Percentiles rank a stretch among this genome's conserved stretches.
phyloP scores from a whole-genome alignment of 192 early-diverging fungal species.

The Globomyces pollinis-pini region DNA sequence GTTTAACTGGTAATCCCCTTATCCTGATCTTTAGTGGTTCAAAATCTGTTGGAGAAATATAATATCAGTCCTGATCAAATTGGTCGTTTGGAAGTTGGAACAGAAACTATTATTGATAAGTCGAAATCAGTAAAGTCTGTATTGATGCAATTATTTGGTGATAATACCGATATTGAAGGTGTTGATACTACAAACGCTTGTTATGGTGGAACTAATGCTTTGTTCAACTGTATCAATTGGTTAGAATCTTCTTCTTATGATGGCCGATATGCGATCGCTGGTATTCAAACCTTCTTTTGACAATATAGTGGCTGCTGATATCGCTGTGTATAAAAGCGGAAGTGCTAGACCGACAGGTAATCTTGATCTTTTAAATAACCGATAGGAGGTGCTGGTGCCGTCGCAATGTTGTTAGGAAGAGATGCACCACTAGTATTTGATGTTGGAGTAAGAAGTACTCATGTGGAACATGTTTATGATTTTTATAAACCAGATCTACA shows the following conservation, averaged over 20 bases:
- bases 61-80: slow-evolving; percentile 74
- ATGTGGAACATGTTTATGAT: slow-evolving; percentile 97
- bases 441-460: slow-evolving; percentile 73
- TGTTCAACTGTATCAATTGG: slow-evolving; percentile 98
- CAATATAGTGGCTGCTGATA: slow-evolving; percentile 94
- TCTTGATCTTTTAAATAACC: no score
- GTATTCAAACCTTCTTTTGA: no score
- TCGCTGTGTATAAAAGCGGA: slow-evolving; percentile 92
- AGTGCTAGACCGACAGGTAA: slow-evolving; percentile 85
- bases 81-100: slow-evolving; percentile 94
- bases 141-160: slow-evolving; percentile 90
- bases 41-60: slow-evolving; percentile 90
- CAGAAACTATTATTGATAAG: slow-evolving; percentile 99
- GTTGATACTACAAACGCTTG: slow-evolving; percentile 98
- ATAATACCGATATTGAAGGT: slow-evolving; percentile 92
- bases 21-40: slow-evolving; percentile 54
- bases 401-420: slow-evolving; percentile 85
- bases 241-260: slow-evolving; percentile 90
- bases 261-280: slow-evolving; percentile 75
- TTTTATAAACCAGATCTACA: slow-evolving; percentile 99
- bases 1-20: slow-evolving; percentile 62
- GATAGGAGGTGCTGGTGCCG: slow-evolving; percentile 88
- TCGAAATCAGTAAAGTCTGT: slow-evolving; percentile 95
- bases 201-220: slow-evolving; percentile 94
- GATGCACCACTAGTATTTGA: slow-evolving; percentile 93